These are phyloP conservation scores for Thelonectria olida DNA, from an alignment of 2,329 filamentous ascomycete species.

Conservation along the genomic window DNA sequence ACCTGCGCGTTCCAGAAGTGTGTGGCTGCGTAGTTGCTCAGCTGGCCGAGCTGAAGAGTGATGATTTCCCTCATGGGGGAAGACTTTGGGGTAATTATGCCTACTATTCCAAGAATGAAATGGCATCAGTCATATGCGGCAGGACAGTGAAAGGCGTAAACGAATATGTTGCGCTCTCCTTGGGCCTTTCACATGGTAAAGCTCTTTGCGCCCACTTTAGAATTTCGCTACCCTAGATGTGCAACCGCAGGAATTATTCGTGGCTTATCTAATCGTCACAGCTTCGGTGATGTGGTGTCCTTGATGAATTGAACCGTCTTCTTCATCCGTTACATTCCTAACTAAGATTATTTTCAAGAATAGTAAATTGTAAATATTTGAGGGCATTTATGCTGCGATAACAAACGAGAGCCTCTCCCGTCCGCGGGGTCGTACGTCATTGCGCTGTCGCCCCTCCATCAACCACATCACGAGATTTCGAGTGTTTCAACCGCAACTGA, in stretches of 20 bases:
- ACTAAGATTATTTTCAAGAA: too few relatives aligned
- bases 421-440: background rate
- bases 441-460: background rate
- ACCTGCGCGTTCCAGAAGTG: constrained; percentile 99
- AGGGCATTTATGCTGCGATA: background rate
- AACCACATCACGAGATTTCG: background rate
- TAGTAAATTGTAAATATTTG: too few relatives aligned
- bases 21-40: constrained; percentile 91
- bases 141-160: too few relatives aligned
- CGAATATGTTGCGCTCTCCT: too few relatives aligned
- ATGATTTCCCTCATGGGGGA: constrained; percentile 88
- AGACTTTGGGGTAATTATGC: background rate
- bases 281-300: too few relatives aligned
- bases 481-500: too few relatives aligned
- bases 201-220: background rate
- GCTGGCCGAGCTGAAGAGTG: constrained; percentile 91
- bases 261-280: constrained; percentile 14
- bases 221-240: constrained; percentile 2
- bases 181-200: too few relatives aligned
- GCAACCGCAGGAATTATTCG: background rate
- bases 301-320: too few relatives aligned
- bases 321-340: too few relatives aligned
- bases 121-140: too few relatives aligned
- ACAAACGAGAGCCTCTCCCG: background rate
- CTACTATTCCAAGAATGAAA: too few relatives aligned